These are phyloP conservation scores for Cylindrodendrum hubeiense DNA, from an alignment of 2,329 filamentous ascomycete species.

Conservation along the genomic window DNA sequence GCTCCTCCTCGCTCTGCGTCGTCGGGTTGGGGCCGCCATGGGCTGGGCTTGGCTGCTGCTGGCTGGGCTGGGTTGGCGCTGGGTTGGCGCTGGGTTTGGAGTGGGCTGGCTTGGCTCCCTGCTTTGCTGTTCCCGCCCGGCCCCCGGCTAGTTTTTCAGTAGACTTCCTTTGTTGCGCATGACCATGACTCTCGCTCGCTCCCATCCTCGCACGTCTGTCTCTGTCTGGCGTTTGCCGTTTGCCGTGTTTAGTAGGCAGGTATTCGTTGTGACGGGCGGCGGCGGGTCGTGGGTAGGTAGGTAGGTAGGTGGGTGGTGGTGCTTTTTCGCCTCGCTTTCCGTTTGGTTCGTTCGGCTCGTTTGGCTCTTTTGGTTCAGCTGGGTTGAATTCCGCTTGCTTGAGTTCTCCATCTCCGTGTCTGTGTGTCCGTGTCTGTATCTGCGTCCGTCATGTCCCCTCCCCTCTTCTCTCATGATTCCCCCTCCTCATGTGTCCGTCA, in stretches of 20 bases:
- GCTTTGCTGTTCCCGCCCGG: background rate
- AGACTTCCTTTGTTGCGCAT: constrained; percentile 12
- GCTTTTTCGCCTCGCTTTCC: background rate
- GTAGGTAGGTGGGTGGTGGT: background rate
- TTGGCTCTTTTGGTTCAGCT: background rate
- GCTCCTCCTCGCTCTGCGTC: background rate
- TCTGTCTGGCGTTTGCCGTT: background rate
- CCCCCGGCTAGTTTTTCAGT: background rate
- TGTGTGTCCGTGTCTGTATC: background rate
- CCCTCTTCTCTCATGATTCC: background rate
- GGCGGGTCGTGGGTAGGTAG: background rate
- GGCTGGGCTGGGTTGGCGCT: background rate
- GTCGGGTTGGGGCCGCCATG: background rate
- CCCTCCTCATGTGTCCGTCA: background rate
- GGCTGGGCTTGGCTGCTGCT: background rate
- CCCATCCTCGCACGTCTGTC: background rate
- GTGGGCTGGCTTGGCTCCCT: background rate
- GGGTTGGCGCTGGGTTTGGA: background rate
- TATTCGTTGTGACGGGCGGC: background rate
- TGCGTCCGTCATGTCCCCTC: background rate
- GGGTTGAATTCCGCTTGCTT: background rate
- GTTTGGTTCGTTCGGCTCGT: constrained; percentile 8
- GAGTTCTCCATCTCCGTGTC: background rate
- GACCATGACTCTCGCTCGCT: constrained; percentile 9
- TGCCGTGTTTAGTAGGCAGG: background rate